phyloP scores from a whole-genome alignment of 257 asterid genomes.

The Solanum dulcamara region DNA sequence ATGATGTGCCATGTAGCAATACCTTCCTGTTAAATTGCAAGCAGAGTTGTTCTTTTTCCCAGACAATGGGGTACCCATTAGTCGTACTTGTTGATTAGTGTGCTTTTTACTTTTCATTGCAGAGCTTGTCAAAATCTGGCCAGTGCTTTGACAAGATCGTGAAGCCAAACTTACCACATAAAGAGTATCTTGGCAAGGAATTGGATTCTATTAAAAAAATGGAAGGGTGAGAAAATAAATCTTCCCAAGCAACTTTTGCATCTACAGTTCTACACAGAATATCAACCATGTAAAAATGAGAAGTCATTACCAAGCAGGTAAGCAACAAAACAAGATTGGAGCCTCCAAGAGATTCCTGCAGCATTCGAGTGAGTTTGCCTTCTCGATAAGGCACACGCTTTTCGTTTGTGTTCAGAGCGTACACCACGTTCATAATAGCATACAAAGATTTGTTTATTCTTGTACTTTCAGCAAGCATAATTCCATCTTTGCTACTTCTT shows the following conservation, averaged over 20 bases:
- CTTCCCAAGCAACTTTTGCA: neutral
- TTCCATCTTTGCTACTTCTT: constrained; percentile 46
- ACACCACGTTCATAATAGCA: constrained; percentile 54
- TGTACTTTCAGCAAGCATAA: constrained; percentile 31
- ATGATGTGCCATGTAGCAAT: constrained; percentile 3
- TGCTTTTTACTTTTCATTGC: constrained; percentile 30
- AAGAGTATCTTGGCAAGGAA: constrained; percentile 62
- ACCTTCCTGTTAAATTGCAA: constrained; percentile 54
- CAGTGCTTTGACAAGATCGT: constrained; percentile 42
- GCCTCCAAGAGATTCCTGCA: constrained; percentile 74
- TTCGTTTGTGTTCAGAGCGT: constrained; percentile 53
- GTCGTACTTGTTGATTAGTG: constrained; percentile 26
- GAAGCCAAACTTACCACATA: constrained; percentile 59
- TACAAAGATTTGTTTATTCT: constrained; percentile 51
- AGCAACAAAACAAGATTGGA: constrained; percentile 49
- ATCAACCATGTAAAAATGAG: neutral
- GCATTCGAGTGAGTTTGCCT: constrained; percentile 65
- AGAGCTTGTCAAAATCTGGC: constrained; percentile 41
- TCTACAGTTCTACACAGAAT: neutral
- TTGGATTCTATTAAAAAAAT: constrained; percentile 40
- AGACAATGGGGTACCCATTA: constrained; percentile 26
- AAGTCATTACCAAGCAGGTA: constrained; percentile 59
- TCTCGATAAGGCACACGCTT: constrained; percentile 68
- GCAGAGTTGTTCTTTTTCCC: constrained; percentile 32
- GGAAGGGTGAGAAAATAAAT: neutral